Percentiles rank a stretch among this genome's conserved stretches.
Conservation (phyloP, 78 protist genomes). For the Chrysochromulina parva region DNA sequence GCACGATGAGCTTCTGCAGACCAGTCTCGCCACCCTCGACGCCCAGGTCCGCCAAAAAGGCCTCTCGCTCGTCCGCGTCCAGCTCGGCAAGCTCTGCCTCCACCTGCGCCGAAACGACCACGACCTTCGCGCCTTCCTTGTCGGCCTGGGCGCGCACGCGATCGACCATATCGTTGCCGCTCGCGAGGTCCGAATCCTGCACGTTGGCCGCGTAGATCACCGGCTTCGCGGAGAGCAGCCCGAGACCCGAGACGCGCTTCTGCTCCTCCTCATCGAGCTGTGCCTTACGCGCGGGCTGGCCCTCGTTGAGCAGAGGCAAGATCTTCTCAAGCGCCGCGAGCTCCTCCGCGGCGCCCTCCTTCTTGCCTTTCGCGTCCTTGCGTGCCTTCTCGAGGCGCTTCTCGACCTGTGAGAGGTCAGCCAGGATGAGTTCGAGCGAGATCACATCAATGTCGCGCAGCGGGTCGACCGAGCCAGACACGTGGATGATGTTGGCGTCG, state of each 20-base stretch:
- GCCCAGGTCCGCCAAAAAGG: slow-evolving; percentile 40
- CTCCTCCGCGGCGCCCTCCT: neutral
- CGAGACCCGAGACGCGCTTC: neutral
- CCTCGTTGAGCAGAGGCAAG: neutral
- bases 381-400: neutral
- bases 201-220: slow-evolving; percentile 60
- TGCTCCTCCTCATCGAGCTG: neutral
- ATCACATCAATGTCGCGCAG: slow-evolving; percentile 39
- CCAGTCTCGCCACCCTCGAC: slow-evolving; percentile 7
- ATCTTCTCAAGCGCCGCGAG: neutral
- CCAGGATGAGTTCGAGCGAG: slow-evolving; percentile 48
- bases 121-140: slow-evolving; percentile 40
- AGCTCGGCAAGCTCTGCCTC: slow-evolving; percentile 45
- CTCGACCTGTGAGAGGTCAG: slow-evolving; percentile 54
- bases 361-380: neutral
- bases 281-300: neutral
- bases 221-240: neutral
- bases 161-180: slow-evolving; percentile 5
- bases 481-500: slow-evolving; percentile 49
- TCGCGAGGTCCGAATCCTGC: slow-evolving; percentile 29
- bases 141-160: neutral
- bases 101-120: slow-evolving; percentile 49
- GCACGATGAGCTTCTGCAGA: slow-evolving; percentile 14
- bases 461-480: slow-evolving; percentile 38
- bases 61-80: slow-evolving; percentile 5